These are phyloP conservation scores for Coemansia sp. DNA, from an alignment of 192 early-diverging fungal genomes.

Conservation along the genomic window DNA sequence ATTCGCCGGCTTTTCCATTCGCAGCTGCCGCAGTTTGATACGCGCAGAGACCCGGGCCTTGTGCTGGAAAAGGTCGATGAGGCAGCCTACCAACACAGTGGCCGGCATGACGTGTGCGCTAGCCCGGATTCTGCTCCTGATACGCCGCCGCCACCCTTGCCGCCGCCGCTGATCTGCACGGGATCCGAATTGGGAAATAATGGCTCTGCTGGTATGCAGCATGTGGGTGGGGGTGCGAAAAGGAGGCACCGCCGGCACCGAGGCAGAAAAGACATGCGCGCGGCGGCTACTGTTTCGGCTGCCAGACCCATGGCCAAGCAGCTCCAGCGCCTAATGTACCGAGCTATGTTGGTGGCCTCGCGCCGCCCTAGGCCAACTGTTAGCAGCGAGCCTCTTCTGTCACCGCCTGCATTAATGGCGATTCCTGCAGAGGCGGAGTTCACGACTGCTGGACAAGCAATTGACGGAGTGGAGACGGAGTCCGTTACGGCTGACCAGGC, in stretches of 20 bases:
- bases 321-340: neutral
- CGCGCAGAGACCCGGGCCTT: neutral
- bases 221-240: neutral
- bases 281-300: neutral
- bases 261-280: slow-evolving; percentile 1
- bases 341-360: neutral
- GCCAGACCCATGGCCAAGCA: neutral
- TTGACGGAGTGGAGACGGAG: neutral
- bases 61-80: neutral
- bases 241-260: neutral
- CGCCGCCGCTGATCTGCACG: neutral
- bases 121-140: neutral
- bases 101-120: neutral
- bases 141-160: neutral
- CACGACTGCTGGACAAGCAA: neutral
- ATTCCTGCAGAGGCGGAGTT: neutral
- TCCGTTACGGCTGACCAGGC: neutral
- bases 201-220: neutral
- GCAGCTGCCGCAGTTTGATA: slow-evolving; percentile 3
- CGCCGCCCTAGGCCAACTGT: neutral
- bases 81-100: neutral
- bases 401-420: neutral
- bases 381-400: neutral
- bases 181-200: neutral
- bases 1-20: slow-evolving; percentile 5